These are phyloP conservation scores for Besnoitia besnoiti DNA, from an alignment of 169 alveolate genomes.

Conservation along the genomic window DNA sequence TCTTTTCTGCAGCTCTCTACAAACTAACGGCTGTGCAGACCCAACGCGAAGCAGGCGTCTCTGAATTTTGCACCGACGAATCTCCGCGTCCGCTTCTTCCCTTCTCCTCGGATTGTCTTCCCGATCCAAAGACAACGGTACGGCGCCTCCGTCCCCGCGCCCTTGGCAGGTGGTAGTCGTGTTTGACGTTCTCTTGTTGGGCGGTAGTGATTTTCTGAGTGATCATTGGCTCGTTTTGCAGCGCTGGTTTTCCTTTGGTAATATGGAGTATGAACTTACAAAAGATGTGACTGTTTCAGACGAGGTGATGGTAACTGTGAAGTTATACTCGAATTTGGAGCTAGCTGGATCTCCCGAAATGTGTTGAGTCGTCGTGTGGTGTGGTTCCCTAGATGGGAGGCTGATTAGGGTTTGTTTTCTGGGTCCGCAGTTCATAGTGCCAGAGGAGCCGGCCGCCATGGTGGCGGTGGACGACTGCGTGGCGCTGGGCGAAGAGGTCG, in stretches of 20 bases:
- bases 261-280: no score
- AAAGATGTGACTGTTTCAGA: no score
- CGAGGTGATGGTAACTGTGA: no score
- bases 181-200: no score
- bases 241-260: no score
- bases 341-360: no score
- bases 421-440: slow-evolving; percentile 55
- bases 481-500: slow-evolving; percentile 43
- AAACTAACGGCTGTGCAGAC: slow-evolving; percentile 66
- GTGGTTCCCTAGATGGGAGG: no score
- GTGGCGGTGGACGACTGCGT: slow-evolving; percentile 68
- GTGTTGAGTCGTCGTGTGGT: no score
- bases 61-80: slow-evolving; percentile 42
- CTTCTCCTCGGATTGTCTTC: slow-evolving; percentile 66
- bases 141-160: background rate
- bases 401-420: background rate
- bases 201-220: no score
- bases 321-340: no score
- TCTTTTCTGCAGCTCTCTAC: slow-evolving; percentile 58
- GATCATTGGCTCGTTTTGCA: no score
- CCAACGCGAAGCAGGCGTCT: slow-evolving; percentile 55
- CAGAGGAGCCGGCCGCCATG: slow-evolving; percentile 67
- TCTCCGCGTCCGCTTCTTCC: slow-evolving; percentile 66
- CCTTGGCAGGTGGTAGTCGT: no score
- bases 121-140: slow-evolving; percentile 68